Evolutionary conservation across 139 green algal species (phyloP).

Genomic region (Closterium sp.): DNA sequence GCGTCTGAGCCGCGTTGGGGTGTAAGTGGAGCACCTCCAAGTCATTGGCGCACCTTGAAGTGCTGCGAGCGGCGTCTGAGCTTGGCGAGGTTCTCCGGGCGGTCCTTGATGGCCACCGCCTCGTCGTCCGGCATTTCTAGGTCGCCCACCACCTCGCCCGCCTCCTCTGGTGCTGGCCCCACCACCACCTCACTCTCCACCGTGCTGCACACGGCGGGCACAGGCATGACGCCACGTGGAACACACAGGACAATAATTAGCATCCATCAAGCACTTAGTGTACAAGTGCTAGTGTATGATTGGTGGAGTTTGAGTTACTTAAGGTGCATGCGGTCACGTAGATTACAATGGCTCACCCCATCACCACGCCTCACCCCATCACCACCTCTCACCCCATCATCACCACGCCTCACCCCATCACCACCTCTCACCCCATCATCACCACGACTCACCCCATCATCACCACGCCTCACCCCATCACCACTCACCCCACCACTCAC

Average conservation of each 20-base stretch:
- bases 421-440: too few species aligned
- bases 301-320: too few species aligned
- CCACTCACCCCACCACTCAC: neutral
- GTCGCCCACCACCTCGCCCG: slow-evolving; percentile 34
- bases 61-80: slow-evolving; percentile 4
- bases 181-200: slow-evolving; percentile 38
- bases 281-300: neutral
- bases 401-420: too few species aligned
- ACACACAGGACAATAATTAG: neutral
- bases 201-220: neutral
- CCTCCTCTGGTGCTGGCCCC: neutral
- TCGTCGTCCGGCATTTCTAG: slow-evolving; percentile 24
- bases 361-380: too few species aligned
- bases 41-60: slow-evolving; percentile 9
- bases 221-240: too few species aligned
- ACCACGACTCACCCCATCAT: neutral
- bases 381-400: too few species aligned
- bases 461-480: neutral
- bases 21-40: too few species aligned
- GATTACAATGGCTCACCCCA: too few species aligned
- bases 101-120: slow-evolving; percentile 29
- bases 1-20: too few species aligned
- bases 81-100: slow-evolving; percentile 34
- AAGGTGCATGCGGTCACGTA: neutral
- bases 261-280: neutral